These are phyloP conservation scores for Colletotrichum sp. DNA, from an alignment of 2,329 filamentous ascomycete species.

Conservation along the genomic window DNA sequence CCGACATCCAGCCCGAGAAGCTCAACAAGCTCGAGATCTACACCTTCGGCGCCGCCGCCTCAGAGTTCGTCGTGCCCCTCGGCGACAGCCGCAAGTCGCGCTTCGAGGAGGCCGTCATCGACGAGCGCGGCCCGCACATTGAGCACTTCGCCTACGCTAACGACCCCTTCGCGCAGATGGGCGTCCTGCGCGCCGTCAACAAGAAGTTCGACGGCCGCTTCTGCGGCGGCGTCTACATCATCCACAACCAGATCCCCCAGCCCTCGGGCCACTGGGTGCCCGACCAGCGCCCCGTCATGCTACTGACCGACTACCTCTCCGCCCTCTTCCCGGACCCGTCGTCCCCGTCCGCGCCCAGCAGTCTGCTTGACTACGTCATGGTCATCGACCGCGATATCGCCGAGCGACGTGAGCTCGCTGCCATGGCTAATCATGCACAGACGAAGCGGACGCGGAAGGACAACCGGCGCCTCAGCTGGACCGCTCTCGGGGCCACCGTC, in stretches of 20 bases:
- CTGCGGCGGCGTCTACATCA: slow-evolving; percentile 43
- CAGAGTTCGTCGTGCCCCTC: slow-evolving; percentile 40
- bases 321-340: slow-evolving; percentile 36
- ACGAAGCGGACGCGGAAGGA: slow-evolving; percentile 25
- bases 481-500: slow-evolving; percentile 39
- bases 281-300: slow-evolving; percentile 18
- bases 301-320: slow-evolving; percentile 39
- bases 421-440: slow-evolving; percentile 37
- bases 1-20: slow-evolving; percentile 39
- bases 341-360: slow-evolving; percentile 22
- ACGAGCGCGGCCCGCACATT: slow-evolving; percentile 31
- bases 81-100: slow-evolving; percentile 26
- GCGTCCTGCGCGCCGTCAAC: slow-evolving; percentile 39
- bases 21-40: slow-evolving; percentile 46
- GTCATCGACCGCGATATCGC: slow-evolving; percentile 43
- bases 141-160: slow-evolving; percentile 39
- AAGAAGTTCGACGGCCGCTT: slow-evolving; percentile 40
- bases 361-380: slow-evolving; percentile 37
- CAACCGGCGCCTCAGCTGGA: slow-evolving; percentile 44
- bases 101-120: slow-evolving; percentile 19
- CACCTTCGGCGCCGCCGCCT: slow-evolving; percentile 45
- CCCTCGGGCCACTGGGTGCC: slow-evolving; percentile 1
- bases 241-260: slow-evolving; percentile 26
- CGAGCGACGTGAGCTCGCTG: slow-evolving; percentile 46
- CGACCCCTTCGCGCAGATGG: slow-evolving; percentile 44